Percentiles rank a stretch among this genome's conserved stretches.
Evolutionary conservation across 2,329 filamentous ascomycete genomes (phyloP).

Genomic region (Hypoxylon sp.): DNA sequence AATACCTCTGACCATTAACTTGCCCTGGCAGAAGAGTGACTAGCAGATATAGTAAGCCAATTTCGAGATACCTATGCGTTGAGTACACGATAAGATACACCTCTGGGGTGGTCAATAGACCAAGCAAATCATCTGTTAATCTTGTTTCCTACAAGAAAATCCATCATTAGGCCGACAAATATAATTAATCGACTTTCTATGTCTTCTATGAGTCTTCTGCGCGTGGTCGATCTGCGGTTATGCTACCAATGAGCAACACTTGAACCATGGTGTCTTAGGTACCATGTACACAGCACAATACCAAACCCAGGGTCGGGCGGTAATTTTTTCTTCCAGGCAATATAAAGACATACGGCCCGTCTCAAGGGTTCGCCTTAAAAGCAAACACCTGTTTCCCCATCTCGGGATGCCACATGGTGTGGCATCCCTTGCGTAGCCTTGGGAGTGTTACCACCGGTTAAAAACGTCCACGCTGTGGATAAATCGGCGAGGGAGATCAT

Average conservation of each 20-base stretch:
- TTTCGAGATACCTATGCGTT: no score
- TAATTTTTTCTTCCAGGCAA: slow-evolving; percentile 19
- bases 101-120: no score
- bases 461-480: slow-evolving; percentile 32
- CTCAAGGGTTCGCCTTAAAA: slow-evolving; percentile 19
- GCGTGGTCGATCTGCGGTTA: slow-evolving; percentile 14
- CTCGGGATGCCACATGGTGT: slow-evolving; percentile 24
- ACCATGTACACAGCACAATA: slow-evolving; percentile 2
- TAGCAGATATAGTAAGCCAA: no score
- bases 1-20: no score
- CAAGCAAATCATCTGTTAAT: no score
- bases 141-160: slow-evolving; percentile 15
- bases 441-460: slow-evolving; percentile 29
- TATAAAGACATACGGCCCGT: slow-evolving; percentile 29
- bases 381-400: slow-evolving; percentile 15
- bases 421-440: slow-evolving; percentile 19
- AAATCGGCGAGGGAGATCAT: slow-evolving; percentile 35
- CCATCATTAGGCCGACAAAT: slow-evolving; percentile 10
- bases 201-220: slow-evolving; percentile 1
- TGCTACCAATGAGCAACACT: slow-evolving; percentile 2
- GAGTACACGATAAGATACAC: no score
- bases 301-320: slow-evolving; percentile 15
- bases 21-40: no score
- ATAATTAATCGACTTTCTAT: slow-evolving; percentile 3
- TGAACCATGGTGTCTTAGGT: slow-evolving; percentile 1